Base-by-base conservation (phyloP, 2,329 filamentous ascomycete genomes). In the Monosporascus ibericus region DNA sequence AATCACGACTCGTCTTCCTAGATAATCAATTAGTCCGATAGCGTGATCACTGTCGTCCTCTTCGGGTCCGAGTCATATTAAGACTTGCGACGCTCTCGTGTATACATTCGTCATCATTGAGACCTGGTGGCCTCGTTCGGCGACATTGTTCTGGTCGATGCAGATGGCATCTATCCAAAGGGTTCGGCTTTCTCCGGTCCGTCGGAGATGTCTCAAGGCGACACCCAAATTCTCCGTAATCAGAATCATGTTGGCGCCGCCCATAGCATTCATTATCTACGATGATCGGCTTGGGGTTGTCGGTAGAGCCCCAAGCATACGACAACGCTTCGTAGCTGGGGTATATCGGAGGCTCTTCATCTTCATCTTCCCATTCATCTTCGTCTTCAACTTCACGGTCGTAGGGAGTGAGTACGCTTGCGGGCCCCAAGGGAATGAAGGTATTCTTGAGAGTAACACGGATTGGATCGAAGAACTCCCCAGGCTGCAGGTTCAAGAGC, bases 141-240 rank as follows among this genome's bases (percentile, higher is more conserved):
- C 34, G 22, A 42, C 18, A 42, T 52, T 25, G 18, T 42, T 27
- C 40, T 52, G 46, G 40, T 52, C 22, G 47, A 52, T 52, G 36
- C 46, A 52, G 17, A 52, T 25, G 15, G 50, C 50, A 30, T 52
- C 50, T 40, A 52, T 38, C 50, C 50, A 52, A 15, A 52, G 47
- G 36, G 27, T 17, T 36, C 40, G 18, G 39, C 24, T 36, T 36
- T 22, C 17, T 15, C 7, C 15, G n/a, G 20, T 24, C 5, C 17
- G 17, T 39, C 42, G 49, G 14, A 46, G 39, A 37, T 46, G 18
- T 5, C 42, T 46, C 7, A 46, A 51, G 30, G 42, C 42, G 36
- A 38, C 36, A 14, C 37, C 27, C 20, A 42, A 44, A 24, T 38
- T 44, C 40, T 49, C 20, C 4, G 37, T 49, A 6, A 44, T 22